Base-by-base conservation (phyloP, 768 basidiomycete species). In the Phlebiopsis gigantea region DNA sequence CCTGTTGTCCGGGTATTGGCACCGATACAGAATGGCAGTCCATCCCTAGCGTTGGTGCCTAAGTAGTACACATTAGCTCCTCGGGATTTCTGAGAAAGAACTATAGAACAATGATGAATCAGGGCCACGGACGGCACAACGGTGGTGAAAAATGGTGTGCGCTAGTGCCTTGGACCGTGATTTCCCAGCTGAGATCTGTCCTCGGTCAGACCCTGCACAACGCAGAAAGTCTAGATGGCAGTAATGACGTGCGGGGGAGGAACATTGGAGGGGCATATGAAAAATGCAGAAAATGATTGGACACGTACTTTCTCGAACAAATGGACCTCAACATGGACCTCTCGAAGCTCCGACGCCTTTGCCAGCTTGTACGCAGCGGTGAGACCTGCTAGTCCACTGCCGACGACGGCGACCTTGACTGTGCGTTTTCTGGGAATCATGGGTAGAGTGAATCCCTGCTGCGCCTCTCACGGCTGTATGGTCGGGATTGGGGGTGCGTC, bases 331-430 rank as follows among this genome's bases (percentile, higher is more conserved):
- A 84, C 80, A 4, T 76, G 66, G 17, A 83, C 75, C 46, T 74
- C 69, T 7, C 68, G 65, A 6, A 71, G 68, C 1, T 66, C 57
- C 10, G 39, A 24, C 17, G 66, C 48, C 7, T 68, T 65, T 12
- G 72, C 69, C 10, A 90, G 69, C 17, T 86, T 68, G 66, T 88
- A 79, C 2, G 85, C 85, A 24, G 85, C 77, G 0, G 87, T 84
- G 24, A 90, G 74, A 4, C 88, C 88, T 22, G 88, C 86, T 5
- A 92, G 77, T 21, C 88, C 88, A 56, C 80, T 83, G 12, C 88
- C 88, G 12, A 90, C 67, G 29, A 90, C 77, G 1, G 87, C 87
- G 28, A 90, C 82, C 59, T 82, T 83, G 52, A 84, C 77, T 31
- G 65, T 74, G 56, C 72, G 68, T 48, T 46, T 55, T 14, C 14